phyloP scores from a whole-genome alignment of 768 basidiomycete genomes.

The Leccinum truebloodii region DNA sequence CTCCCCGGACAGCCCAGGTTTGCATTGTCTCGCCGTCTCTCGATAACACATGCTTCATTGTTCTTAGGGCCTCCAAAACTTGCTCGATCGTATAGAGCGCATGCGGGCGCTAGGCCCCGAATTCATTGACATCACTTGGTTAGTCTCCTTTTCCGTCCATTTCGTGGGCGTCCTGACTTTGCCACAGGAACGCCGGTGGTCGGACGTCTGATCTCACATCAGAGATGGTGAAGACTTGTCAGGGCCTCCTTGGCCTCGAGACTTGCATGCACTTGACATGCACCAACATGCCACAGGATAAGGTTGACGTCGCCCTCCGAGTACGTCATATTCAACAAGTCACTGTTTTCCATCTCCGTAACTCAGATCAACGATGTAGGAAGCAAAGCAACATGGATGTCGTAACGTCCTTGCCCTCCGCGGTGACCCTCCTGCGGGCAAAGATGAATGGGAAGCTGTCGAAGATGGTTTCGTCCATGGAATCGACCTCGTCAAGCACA shows the following conservation, averaged over 20 bases:
- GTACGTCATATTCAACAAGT: constrained; percentile 48
- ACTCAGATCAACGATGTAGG: constrained; percentile 45
- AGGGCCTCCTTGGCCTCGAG: constrained; percentile 89
- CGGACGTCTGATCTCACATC: constrained; percentile 93
- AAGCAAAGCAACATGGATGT: constrained; percentile 87
- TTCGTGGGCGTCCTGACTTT: constrained; percentile 5
- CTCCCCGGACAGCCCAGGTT: constrained; percentile 93
- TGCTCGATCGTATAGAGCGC: constrained; percentile 97
- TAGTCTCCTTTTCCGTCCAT: constrained; percentile 17
- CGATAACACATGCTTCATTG: constrained; percentile 2
- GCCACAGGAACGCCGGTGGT: constrained; percentile 89
- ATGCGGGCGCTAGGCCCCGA: constrained; percentile 95
- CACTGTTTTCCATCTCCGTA: constrained; percentile 1
- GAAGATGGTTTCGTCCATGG: constrained; percentile 91
- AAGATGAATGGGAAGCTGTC: constrained; percentile 89
- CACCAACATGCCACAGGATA: constrained; percentile 97
- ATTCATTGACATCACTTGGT: constrained; percentile 99
- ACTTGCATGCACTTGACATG: constrained; percentile 99
- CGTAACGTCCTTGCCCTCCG: constrained; percentile 92
- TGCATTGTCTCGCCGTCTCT: constrained; percentile 13
- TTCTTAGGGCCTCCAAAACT: constrained; percentile 68
- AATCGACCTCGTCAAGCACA: constrained; percentile 89
- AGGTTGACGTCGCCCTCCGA: constrained; percentile 86
- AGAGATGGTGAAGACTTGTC: constrained; percentile 93
- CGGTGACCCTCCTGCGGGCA: constrained; percentile 88